A percentile compares a stretch with the other conserved stretches of the same genome.
phyloP scores from a whole-genome alignment of 768 basidiomycete species.

The Zangia roseola region DNA sequence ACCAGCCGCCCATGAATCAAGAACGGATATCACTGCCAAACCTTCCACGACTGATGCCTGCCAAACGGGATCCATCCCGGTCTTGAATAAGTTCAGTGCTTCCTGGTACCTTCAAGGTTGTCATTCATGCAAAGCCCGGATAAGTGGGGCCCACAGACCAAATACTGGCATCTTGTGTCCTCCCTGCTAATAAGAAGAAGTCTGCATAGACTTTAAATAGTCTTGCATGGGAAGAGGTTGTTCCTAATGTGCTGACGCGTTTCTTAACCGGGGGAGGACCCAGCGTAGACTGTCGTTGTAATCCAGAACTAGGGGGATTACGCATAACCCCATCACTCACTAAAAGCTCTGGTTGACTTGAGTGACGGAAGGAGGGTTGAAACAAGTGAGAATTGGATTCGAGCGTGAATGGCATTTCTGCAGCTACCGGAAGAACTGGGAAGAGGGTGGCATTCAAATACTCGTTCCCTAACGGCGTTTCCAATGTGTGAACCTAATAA shows the following conservation, averaged over 20 bases:
- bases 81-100: constrained; percentile 74
- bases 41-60: constrained; percentile 88
- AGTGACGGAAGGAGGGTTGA: constrained; percentile 45
- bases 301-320: constrained; percentile 43
- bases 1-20: constrained; percentile 83
- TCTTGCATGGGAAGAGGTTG: constrained; percentile 78
- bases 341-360: constrained; percentile 56
- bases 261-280: constrained; percentile 49
- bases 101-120: constrained; percentile 72
- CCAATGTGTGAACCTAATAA: constrained; percentile 68
- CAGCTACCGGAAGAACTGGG: constrained; percentile 56
- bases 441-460: constrained; percentile 71
- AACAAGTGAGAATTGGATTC: constrained; percentile 45
- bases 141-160: constrained; percentile 52
- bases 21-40: constrained; percentile 69
- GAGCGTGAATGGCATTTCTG: constrained; percentile 59
- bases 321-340: constrained; percentile 46
- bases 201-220: constrained; percentile 88
- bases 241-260: constrained; percentile 60
- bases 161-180: constrained; percentile 74
- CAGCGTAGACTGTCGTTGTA: constrained; percentile 53
- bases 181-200: constrained; percentile 84
- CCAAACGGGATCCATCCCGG: constrained; percentile 79
- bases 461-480: constrained; percentile 84
- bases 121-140: constrained; percentile 12